Evolutionary conservation across 345 rosid species (phyloP), one percentile per base, ranked within the genome.

Genomic region (Trapa incisa): DNA sequence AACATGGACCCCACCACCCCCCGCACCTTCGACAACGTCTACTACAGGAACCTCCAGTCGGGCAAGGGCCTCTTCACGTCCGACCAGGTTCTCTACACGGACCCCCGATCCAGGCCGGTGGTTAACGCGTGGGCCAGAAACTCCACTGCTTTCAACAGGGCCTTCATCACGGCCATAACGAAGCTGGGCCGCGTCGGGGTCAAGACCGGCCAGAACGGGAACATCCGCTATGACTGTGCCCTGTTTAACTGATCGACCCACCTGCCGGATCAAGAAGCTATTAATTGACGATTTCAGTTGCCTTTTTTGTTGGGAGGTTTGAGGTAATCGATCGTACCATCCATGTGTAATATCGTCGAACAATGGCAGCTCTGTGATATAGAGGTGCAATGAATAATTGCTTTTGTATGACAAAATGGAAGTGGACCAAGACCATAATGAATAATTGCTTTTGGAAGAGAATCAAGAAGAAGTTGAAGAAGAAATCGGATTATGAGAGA

Each of bases 41-140:
- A 87, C 82, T 89, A 36, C 86, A 72, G 79, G 75, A 89, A 89
- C 67, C 87, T 89, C 2, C 82, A 76, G 73, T 73, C 82, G 33
- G 88, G 89, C 71, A 80, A 61, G 82, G 96, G 96, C 14, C 75
- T 84, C 10, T 87, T 89, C 84, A 86, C 96, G 57, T 89, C 96
- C 0, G 94, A 89, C 64, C 96, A 89, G 75, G 80, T 77, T 38
- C 86, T 89, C 70, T 83, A 72, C 83, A 73, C 84, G 0, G 90
- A 89, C 72, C 0, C 37, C 13, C 79, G 92, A 70, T 86, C 96
- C 36, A 79, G 6, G 36, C 86, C 91, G 13, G 72, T 80, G 17
- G 96, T 89, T 4, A 13, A 86, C 17, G 52, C 72, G 1, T 87
- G 91, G 96, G 96, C 96, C 47, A 16, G 5, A 4, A 65, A 64